A percentile compares a stretch with the other conserved stretches of the same genome.
phyloP scores from a whole-genome alignment of 768 basidiomycete genomes.

The Rossbeevera mucosa region DNA sequence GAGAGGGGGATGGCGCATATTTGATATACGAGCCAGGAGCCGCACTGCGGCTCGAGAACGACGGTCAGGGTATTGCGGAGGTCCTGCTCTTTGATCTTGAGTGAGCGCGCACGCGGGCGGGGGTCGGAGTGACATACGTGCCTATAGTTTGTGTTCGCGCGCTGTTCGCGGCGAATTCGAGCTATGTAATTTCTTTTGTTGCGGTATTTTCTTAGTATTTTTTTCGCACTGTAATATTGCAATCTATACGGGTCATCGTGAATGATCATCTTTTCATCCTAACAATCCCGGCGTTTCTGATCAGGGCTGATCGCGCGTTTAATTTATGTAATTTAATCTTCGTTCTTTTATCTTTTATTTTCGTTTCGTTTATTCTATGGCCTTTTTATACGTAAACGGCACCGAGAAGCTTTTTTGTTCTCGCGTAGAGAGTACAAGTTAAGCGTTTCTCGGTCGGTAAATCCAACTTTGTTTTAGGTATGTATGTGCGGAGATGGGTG shows the following conservation, averaged over 20 bases:
- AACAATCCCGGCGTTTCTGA: background rate
- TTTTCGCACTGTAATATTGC: conserved; percentile 2
- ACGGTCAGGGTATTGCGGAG: conserved; percentile 64
- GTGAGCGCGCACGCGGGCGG: conserved; percentile 16
- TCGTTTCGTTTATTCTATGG: background rate
- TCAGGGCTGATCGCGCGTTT: background rate
- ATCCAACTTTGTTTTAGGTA: background rate
- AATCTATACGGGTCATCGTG: background rate
- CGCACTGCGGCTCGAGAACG: conserved; percentile 51
- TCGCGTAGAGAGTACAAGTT: background rate
- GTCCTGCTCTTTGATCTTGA: conserved; percentile 79
- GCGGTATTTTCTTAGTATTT: background rate
- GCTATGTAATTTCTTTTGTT: background rate
- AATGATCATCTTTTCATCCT: conserved; percentile 7
- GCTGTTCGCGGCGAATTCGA: background rate
- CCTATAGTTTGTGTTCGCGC: background rate
- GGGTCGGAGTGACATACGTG: background rate
- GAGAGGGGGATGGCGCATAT: conserved; percentile 89
- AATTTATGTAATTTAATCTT: background rate
- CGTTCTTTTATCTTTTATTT: background rate
- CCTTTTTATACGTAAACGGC: background rate
- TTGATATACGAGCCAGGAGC: conserved; percentile 41
- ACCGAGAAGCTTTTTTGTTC: background rate
- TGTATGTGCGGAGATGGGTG: background rate
- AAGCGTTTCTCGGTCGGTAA: background rate